Percentiles rank a stretch among this genome's conserved stretches.
These are phyloP conservation scores for Trypanosoma avium DNA, from an alignment of 208 protist species.

Conservation along the genomic window DNA sequence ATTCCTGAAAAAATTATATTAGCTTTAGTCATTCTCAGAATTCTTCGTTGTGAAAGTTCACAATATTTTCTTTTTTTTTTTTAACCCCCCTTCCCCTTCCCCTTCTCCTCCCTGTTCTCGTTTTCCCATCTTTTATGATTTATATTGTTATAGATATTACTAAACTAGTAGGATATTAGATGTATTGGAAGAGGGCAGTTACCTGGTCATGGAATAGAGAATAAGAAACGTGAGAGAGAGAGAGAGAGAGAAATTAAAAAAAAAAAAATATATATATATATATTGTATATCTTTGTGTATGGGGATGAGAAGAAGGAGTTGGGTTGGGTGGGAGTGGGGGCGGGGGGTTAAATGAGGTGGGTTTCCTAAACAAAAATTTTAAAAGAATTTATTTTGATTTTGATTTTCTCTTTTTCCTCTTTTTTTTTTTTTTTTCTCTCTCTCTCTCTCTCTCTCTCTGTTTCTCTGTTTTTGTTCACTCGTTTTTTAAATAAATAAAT, in stretches of 20 bases:
- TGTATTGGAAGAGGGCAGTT: too few species aligned
- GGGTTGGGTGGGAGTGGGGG: background rate
- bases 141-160: background rate
- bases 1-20: too few species aligned
- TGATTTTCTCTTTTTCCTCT: slow-evolving; percentile 18
- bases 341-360: background rate
- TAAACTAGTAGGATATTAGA: background rate
- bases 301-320: background rate
- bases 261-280: too few species aligned
- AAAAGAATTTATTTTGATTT: too few species aligned
- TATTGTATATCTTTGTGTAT: background rate
- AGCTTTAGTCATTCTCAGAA: too few species aligned
- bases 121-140: slow-evolving; percentile 6
- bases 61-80: slow-evolving; percentile 12
- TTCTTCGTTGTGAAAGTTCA: too few species aligned
- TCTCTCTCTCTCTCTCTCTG: slow-evolving; percentile 4
- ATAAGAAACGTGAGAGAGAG: too few species aligned
- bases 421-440: slow-evolving; percentile 18
- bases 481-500: background rate
- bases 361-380: too few species aligned
- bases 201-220: too few species aligned
- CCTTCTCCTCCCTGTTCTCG: background rate
- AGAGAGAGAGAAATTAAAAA: too few species aligned
- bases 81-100: slow-evolving; percentile 17
- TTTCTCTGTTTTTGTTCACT: background rate